These are phyloP conservation scores for Schizothecium vesticola DNA, from an alignment of 495 filamentous ascomycete species.

Conservation along the genomic window DNA sequence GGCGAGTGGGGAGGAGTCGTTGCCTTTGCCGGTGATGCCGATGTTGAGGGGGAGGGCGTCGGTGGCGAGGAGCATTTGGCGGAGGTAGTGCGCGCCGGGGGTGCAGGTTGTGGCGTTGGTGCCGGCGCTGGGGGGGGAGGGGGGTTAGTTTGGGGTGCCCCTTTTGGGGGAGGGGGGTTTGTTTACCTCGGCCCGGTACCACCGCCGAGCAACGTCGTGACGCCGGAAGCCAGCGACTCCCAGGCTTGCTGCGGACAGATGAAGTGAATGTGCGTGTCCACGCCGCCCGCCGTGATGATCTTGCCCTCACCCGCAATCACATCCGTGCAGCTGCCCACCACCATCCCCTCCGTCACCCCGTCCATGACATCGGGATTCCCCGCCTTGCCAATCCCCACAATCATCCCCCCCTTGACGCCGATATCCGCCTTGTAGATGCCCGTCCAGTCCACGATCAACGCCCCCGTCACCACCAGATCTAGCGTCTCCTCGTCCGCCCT, in stretches of 20 bases:
- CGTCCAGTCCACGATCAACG: conserved; percentile 82
- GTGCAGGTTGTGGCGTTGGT: conserved; percentile 96
- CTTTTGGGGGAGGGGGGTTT: not conserved
- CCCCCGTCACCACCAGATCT: conserved; percentile 90
- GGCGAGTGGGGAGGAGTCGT: conserved; percentile 68
- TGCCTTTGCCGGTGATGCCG: conserved; percentile 94
- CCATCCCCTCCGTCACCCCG: conserved; percentile 69
- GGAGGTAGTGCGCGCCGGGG: conserved; percentile 75
- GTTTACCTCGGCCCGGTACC: conserved; percentile 79
- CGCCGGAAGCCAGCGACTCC: conserved; percentile 79
- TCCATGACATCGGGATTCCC: conserved; percentile 98
- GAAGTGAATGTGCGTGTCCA: conserved; percentile 93
- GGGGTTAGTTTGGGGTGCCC: conserved; percentile 13
- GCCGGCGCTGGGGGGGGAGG: conserved; percentile 60
- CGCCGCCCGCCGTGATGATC: conserved; percentile 87
- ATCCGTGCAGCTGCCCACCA: conserved; percentile 88
- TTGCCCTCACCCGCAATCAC: conserved; percentile 92
- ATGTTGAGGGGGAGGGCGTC: conserved; percentile 86
- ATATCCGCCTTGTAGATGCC: conserved; percentile 98
- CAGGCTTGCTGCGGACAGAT: conserved; percentile 94
- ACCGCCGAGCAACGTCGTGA: conserved; percentile 90
- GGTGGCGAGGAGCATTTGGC: conserved; percentile 88
- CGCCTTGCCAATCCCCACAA: conserved; percentile 90
- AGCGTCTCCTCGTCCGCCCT: conserved; percentile 62
- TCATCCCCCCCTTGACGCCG: conserved; percentile 82